phyloP scores from a whole-genome alignment of 805 yeast species.

The Grigorovia yakushimaensis region DNA sequence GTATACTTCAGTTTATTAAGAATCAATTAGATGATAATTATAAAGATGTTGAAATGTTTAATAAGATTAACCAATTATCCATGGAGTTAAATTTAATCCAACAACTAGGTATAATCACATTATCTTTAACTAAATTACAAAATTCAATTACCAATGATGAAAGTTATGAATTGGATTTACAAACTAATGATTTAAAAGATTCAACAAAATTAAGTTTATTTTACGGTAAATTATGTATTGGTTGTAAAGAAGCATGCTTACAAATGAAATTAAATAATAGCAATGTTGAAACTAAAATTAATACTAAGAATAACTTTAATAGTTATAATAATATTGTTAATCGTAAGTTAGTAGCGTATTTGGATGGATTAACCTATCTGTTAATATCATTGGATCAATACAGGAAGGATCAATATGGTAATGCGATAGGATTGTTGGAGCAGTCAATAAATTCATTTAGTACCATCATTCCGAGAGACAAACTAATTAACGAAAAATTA shows the following conservation, averaged over 20 bases:
- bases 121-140: conserved; percentile 26
- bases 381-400: conserved; percentile 24
- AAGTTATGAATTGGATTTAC: conserved; percentile 22
- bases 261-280: not conserved
- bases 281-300: not conserved
- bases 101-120: conserved; percentile 22
- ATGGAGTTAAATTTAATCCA: conserved; percentile 18
- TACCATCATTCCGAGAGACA: conserved; percentile 11
- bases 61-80: conserved; percentile 4
- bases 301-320: not conserved
- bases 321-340: conserved; percentile 4
- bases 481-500: conserved; percentile 10
- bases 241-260: conserved; percentile 17
- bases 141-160: conserved; percentile 13
- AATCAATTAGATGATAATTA: not conserved
- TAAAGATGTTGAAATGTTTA: not conserved
- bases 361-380: conserved; percentile 17
- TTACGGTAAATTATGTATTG: conserved; percentile 23
- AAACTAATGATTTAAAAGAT: conserved; percentile 21
- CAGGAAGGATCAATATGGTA: conserved; percentile 17
- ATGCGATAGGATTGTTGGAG: conserved; percentile 25
- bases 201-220: conserved; percentile 18
- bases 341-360: conserved; percentile 10
- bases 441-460: conserved; percentile 12
- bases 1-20: conserved; percentile 14